Evolutionary conservation across 495 filamentous ascomycete genomes (phyloP), one percentile per base, ranked within the genome.

Genomic region (Pseudevernia furfuracea): DNA sequence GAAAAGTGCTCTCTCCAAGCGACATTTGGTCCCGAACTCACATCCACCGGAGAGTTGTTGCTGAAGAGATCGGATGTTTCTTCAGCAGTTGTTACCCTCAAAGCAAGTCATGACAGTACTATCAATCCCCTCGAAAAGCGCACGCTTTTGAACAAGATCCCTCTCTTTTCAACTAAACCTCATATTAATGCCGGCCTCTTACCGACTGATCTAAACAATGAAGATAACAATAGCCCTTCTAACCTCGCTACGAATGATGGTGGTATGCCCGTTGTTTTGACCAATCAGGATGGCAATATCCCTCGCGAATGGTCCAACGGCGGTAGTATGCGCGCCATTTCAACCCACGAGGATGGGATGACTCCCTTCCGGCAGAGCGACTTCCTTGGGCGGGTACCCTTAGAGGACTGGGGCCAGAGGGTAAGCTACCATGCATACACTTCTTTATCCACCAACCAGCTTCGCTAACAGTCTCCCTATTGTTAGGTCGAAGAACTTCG

Each of bases 401-500:
- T 15, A 30, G 56, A 56, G 17, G 17, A 19, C 30, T 62, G 34
- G 21, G 14, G 8, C 28, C 38, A 34, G 21, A 58, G 46, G 52
- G 61, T 46, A 37, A 19, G 21, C 10, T 30, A 12, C 28, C 30
- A 17, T 23, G 2, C 12, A 15, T 34, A 4, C 14, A 38, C 21
- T 6, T n/a, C 52, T 17, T 41, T 21, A 15, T 56, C 25, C 30
- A 15, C 6, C 9, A 48, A 15, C 6, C 9, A 48, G 52, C 39
- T 17, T 36, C 37, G 30, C 39, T 58, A 44, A 63, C 28, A 17
- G 3, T 19, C 3, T 30, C 19, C 11, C 19, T 15, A 12, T 21
- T 23, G 17, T 28, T 38, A 67, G 65, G 15, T 59, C 11, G 23
- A 63, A 8, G 23, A 32, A 7, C 30, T 67, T 43, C 41, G 65